Percentiles rank a stretch among this genome's conserved stretches.
Evolutionary conservation across 352 stramenopile genomes (phyloP).

Genomic region (Thalassiosira livingstoniorum): DNA sequence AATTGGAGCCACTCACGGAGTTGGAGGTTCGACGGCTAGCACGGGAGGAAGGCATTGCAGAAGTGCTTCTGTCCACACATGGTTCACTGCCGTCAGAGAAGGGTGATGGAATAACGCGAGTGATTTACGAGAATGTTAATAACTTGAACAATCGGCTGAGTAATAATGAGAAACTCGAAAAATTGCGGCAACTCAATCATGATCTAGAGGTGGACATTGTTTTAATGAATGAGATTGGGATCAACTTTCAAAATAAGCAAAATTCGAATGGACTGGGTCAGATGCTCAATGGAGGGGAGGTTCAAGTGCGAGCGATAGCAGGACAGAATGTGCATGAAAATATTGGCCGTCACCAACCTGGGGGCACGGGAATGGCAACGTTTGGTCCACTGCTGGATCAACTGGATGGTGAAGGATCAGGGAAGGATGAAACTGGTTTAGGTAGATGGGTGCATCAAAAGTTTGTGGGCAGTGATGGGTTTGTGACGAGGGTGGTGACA

Average conservation of each 20-base stretch:
- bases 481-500: constrained; percentile 28
- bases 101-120: not conserved
- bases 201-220: not conserved
- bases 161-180: not conserved
- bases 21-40: too few species aligned
- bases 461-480: constrained; percentile 1
- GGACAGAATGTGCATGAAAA: constrained; percentile 50
- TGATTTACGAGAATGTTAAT: not conserved
- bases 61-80: too few species aligned
- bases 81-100: too few species aligned
- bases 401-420: constrained; percentile 16
- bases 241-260: not conserved
- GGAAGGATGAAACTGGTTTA: constrained; percentile 26
- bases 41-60: too few species aligned
- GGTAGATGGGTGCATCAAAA: constrained; percentile 40
- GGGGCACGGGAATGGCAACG: constrained; percentile 14
- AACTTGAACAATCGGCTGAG: not conserved
- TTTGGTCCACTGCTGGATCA: constrained; percentile 22
- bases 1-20: too few species aligned
- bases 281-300: constrained; percentile 3
- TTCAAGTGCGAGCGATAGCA: not conserved
- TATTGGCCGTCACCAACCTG: constrained; percentile 31
- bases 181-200: not conserved
- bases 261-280: constrained; percentile 2
- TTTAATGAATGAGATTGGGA: not conserved